These are phyloP conservation scores for Teratosphaeria viscida DNA, from an alignment of 2,329 filamentous ascomycete genomes.

Conservation along the genomic window DNA sequence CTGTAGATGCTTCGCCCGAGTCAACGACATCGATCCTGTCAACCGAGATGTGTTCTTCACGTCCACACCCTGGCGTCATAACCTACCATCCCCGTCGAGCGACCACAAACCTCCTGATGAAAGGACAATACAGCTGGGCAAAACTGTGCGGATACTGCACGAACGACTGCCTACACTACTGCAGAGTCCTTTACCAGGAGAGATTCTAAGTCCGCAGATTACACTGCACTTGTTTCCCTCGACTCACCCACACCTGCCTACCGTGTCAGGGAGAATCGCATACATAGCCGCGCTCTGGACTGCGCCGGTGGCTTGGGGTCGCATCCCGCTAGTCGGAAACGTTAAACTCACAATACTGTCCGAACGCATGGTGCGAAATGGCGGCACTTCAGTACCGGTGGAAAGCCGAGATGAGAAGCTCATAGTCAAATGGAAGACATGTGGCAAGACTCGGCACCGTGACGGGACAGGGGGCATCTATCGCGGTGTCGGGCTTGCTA, in stretches of 20 bases:
- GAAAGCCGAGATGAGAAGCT: constrained; percentile 58
- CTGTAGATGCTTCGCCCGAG: constrained; percentile 23
- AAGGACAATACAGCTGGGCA: constrained; percentile 51
- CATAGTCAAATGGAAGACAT: constrained; percentile 81
- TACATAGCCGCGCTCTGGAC: constrained; percentile 95
- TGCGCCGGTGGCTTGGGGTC: constrained; percentile 89
- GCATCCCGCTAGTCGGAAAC: constrained; percentile 81
- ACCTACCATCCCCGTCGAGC: background rate
- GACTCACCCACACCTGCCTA: constrained; percentile 79
- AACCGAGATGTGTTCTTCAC: constrained; percentile 35
- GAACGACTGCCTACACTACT: constrained; percentile 52
- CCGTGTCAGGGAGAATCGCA: constrained; percentile 79
- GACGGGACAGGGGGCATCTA: constrained; percentile 36
- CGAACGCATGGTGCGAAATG: constrained; percentile 67
- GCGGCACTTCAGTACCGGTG: constrained; percentile 30
- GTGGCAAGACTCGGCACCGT: constrained; percentile 40
- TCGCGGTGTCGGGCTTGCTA: constrained; percentile 23
- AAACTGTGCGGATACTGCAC: constrained; percentile 51
- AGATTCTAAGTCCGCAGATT: constrained; percentile 53
- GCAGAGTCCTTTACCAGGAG: constrained; percentile 49
- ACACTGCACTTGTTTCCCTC: constrained; percentile 56
- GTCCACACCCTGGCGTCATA: constrained; percentile 25
- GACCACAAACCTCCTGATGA: constrained; percentile 43
- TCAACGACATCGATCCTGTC: constrained; percentile 18
- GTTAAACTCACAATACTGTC: constrained; percentile 79